A percentile compares a stretch with the other conserved stretches of the same genome.
phyloP scores from a whole-genome alignment of 2,329 filamentous ascomycete genomes.

The Epichloe baconii region DNA sequence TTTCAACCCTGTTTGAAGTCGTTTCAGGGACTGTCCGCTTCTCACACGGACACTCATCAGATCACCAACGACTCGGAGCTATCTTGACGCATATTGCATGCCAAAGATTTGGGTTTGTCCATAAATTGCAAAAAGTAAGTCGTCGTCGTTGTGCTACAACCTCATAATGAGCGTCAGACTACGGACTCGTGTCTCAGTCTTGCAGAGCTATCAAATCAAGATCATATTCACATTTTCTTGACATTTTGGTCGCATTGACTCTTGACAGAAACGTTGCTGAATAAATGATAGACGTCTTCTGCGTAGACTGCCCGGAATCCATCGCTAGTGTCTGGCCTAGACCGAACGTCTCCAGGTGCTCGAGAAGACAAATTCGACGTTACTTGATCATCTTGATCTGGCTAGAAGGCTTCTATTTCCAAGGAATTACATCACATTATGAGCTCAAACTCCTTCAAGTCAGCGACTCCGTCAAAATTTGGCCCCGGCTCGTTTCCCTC shows the following conservation, averaged over 20 bases:
- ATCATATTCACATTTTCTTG: no score
- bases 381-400: background rate
- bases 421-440: conserved; percentile 21
- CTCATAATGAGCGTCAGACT: background rate
- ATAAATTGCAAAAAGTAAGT: conserved; percentile 1
- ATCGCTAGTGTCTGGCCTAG: background rate
- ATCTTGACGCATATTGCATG: conserved; percentile 17
- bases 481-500: conserved; percentile 32
- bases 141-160: background rate
- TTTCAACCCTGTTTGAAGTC: background rate
- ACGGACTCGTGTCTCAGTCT: background rate
- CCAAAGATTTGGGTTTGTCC: conserved; percentile 10
- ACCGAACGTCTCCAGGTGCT: background rate
- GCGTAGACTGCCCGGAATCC: background rate
- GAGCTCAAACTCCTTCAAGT: conserved; percentile 38
- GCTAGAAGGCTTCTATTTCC: background rate
- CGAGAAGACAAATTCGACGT: background rate
- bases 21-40: background rate
- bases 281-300: background rate
- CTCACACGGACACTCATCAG: background rate
- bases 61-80: conserved; percentile 10
- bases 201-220: no score
- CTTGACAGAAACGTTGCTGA: background rate
- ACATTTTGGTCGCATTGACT: background rate
- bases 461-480: conserved; percentile 36